These are phyloP conservation scores for Candida andamanensis DNA, from an alignment of 805 yeast species.

Conservation along the genomic window DNA sequence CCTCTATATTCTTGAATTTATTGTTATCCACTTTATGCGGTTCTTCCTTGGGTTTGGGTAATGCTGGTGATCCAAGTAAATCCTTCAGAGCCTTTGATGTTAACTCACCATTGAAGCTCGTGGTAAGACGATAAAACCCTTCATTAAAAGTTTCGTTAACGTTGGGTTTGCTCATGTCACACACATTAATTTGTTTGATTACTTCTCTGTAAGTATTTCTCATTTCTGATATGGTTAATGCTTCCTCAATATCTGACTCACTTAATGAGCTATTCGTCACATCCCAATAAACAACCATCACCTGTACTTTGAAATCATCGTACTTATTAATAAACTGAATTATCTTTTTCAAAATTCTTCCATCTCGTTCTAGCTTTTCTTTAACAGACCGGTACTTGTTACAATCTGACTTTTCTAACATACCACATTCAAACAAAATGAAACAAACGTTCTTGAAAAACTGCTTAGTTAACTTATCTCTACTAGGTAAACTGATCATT, in stretches of 20 bases:
- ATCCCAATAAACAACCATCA: conserved; percentile 43
- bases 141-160: conserved; percentile 21
- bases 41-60: neutral
- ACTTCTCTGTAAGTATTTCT: neutral
- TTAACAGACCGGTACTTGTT: conserved; percentile 10
- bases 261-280: conserved; percentile 14
- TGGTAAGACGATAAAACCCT: conserved; percentile 19
- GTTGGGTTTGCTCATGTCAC: conserved; percentile 30
- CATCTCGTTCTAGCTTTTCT: conserved; percentile 36
- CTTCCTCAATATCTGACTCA: conserved; percentile 11
- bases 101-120: conserved; percentile 23
- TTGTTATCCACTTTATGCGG: conserved; percentile 7
- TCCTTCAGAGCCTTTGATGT: conserved; percentile 25
- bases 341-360: conserved; percentile 29
- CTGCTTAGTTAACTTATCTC: conserved; percentile 27
- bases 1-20: conserved; percentile 19
- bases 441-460: conserved; percentile 39
- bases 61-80: conserved; percentile 7
- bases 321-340: conserved; percentile 27
- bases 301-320: conserved; percentile 34
- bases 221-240: conserved; percentile 13
- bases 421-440: conserved; percentile 51
- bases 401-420: conserved; percentile 15
- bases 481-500: conserved; percentile 39
- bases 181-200: conserved; percentile 19